A percentile compares a stretch with the other conserved stretches of the same genome.
These are phyloP conservation scores for Trichoderma sp. DNA, from an alignment of 2,329 filamentous ascomycete species.

Conservation along the genomic window DNA sequence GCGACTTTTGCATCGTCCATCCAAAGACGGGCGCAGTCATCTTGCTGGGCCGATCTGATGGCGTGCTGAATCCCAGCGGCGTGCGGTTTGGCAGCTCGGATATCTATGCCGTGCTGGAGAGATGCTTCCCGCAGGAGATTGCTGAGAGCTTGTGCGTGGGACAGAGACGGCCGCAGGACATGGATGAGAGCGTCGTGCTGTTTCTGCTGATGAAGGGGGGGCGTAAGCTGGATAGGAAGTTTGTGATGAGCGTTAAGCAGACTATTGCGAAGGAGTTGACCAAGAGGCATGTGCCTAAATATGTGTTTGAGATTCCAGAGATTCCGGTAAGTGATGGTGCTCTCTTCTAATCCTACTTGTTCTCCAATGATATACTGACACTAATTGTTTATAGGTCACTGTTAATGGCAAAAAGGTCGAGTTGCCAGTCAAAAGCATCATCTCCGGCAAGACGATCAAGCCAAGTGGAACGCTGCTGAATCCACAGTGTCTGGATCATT, in stretches of 20 bases:
- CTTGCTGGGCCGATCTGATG: constrained; percentile 74
- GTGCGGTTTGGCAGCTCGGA: constrained; percentile 81
- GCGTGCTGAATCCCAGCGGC: constrained; percentile 78
- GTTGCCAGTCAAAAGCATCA: constrained; percentile 81
- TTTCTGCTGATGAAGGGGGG: constrained; percentile 63
- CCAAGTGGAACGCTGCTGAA: constrained; percentile 78
- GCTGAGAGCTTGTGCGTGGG: constrained; percentile 80
- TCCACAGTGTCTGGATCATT: constrained; percentile 74
- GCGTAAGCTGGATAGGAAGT: constrained; percentile 52
- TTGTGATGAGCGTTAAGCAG: constrained; percentile 64
- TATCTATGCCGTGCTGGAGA: constrained; percentile 75
- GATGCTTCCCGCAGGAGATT: constrained; percentile 64
- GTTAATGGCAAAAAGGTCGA: constrained; percentile 88
- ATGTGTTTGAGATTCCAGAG: constrained; percentile 77
- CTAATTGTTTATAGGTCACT: constrained; percentile 60
- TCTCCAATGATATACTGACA: constrained; percentile 32
- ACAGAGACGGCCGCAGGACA: constrained; percentile 64
- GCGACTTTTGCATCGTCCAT: constrained; percentile 76
- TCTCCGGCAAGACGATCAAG: constrained; percentile 74
- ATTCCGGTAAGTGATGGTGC: constrained; percentile 67
- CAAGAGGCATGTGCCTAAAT: constrained; percentile 75
- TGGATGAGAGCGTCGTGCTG: constrained; percentile 59
- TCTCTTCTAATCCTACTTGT: background rate
- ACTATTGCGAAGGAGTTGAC: constrained; percentile 69
- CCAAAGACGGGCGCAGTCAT: constrained; percentile 66